Percentiles rank a stretch among this genome's conserved stretches.
Evolutionary conservation across 192 early-diverging fungal genomes (phyloP).

Genomic region (Coemansia biformis): DNA sequence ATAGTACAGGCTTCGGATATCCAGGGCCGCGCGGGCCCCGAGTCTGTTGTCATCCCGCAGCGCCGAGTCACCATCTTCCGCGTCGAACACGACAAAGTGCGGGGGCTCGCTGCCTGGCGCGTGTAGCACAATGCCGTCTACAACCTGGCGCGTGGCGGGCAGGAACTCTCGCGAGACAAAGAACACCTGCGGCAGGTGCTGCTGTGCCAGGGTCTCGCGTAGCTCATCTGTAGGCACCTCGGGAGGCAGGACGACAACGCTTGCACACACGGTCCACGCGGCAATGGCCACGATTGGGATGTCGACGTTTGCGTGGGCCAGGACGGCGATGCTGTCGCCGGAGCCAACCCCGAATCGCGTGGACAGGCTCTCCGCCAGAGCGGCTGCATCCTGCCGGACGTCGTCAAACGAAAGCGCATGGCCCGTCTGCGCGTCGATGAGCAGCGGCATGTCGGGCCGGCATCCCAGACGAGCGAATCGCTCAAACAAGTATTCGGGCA

Average conservation of each 20-base stretch:
- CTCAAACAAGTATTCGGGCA: constrained; percentile 30
- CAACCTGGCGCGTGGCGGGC: constrained; percentile 2
- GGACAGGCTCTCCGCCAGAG: constrained; percentile 16
- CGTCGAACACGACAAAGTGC: constrained; percentile 11
- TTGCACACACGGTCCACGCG: constrained; percentile 24
- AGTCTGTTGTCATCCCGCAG: not conserved
- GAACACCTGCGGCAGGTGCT: constrained; percentile 12
- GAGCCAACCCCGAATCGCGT: not conserved
- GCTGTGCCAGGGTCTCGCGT: constrained; percentile 3
- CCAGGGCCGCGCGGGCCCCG: not conserved
- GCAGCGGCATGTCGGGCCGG: constrained; percentile 4
- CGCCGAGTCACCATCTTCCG: not conserved
- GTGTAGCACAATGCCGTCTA: not conserved
- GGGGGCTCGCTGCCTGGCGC: not conserved
- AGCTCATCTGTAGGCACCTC: constrained; percentile 8
- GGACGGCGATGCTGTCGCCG: constrained; percentile 18
- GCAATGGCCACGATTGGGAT: constrained; percentile 24
- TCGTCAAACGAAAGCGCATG: constrained; percentile 10
- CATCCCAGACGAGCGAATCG: constrained; percentile 14
- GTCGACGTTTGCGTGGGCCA: constrained; percentile 22
- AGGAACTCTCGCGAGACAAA: constrained; percentile 16
- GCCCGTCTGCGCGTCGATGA: constrained; percentile 18
- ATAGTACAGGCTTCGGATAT: constrained; percentile 12
- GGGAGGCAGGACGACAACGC: constrained; percentile 20
- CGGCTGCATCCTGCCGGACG: constrained; percentile 3